Evolutionary conservation across 768 basidiomycete genomes (phyloP).

Genomic region (Kockovaella imperatae): DNA sequence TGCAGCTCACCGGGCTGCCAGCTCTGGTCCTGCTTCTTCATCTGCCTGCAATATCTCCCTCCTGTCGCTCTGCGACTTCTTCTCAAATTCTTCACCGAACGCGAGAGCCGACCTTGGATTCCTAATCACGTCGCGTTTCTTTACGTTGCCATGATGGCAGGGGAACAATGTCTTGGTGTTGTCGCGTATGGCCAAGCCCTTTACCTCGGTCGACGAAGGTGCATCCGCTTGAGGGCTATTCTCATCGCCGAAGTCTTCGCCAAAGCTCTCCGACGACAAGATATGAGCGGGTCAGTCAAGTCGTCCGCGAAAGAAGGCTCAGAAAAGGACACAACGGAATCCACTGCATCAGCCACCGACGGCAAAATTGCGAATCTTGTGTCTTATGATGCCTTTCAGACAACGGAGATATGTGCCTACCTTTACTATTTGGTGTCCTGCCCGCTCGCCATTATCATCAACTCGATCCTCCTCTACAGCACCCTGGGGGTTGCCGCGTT

Average conservation of each 20-base stretch:
- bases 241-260: slow-evolving; percentile 47
- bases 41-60: slow-evolving; percentile 43
- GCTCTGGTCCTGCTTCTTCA: slow-evolving; percentile 35
- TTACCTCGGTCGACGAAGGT: slow-evolving; percentile 44
- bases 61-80: slow-evolving; percentile 45
- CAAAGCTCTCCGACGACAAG: slow-evolving; percentile 46
- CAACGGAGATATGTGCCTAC: slow-evolving; percentile 41
- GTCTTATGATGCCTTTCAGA: slow-evolving; percentile 41
- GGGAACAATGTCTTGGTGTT: slow-evolving; percentile 35
- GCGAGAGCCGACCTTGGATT: slow-evolving; percentile 27
- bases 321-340: slow-evolving; percentile 17
- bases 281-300: slow-evolving; percentile 41
- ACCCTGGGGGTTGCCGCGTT: slow-evolving; percentile 55
- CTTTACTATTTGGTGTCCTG: slow-evolving; percentile 32
- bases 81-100: slow-evolving; percentile 41
- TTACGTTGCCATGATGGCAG: slow-evolving; percentile 45
- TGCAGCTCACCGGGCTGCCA: slow-evolving; percentile 12
- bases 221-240: slow-evolving; percentile 43
- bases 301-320: slow-evolving; percentile 15
- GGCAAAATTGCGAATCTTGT: slow-evolving; percentile 44
- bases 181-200: slow-evolving; percentile 40
- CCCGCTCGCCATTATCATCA: slow-evolving; percentile 54
- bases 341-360: slow-evolving; percentile 21
- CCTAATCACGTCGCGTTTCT: slow-evolving; percentile 45
- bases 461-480: slow-evolving; percentile 65